Percentiles rank a stretch among this genome's conserved stretches.
Evolutionary conservation across 305 asterid genomes (phyloP).

Genomic region (Solanum hybrid): DNA sequence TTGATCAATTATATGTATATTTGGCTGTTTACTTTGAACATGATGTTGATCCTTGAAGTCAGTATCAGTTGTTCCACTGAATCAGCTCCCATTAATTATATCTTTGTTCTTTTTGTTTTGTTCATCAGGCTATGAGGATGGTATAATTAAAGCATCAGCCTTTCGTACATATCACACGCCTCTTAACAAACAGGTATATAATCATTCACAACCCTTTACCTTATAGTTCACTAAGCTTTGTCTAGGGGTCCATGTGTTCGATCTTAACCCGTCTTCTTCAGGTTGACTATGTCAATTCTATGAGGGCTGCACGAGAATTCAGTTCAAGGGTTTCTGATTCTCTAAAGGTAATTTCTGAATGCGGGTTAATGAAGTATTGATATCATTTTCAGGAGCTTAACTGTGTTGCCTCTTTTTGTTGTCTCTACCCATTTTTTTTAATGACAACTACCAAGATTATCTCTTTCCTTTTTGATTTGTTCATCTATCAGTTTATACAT

Average conservation of each 20-base stretch:
- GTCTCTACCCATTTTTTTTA: not conserved
- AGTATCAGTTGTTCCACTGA: not conserved
- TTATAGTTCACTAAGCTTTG: not conserved
- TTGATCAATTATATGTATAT: constrained; percentile 10
- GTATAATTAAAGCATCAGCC: constrained; percentile 74
- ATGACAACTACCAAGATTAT: not conserved
- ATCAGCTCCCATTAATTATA: constrained; percentile 1
- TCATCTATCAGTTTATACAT: not conserved
- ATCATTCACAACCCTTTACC: not conserved
- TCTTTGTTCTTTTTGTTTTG: not conserved
- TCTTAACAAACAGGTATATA: constrained; percentile 75
- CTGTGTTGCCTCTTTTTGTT: not conserved
- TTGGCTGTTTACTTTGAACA: not conserved
- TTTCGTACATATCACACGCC: constrained; percentile 97
- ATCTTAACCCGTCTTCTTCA: constrained; percentile 16
- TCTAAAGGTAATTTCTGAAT: constrained; percentile 46
- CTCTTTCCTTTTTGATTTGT: not conserved
- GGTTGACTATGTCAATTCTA: constrained; percentile 85
- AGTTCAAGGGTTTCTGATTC: constrained; percentile 72
- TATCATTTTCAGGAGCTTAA: not conserved
- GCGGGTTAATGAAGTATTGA: not conserved
- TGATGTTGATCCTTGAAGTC: not conserved
- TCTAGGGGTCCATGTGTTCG: not conserved
- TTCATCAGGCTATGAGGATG: constrained; percentile 62
- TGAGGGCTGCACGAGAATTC: constrained; percentile 95